Evolutionary conservation across 768 basidiomycete genomes (phyloP).

Genomic region (Hygrophoropsis aurantiaca): DNA sequence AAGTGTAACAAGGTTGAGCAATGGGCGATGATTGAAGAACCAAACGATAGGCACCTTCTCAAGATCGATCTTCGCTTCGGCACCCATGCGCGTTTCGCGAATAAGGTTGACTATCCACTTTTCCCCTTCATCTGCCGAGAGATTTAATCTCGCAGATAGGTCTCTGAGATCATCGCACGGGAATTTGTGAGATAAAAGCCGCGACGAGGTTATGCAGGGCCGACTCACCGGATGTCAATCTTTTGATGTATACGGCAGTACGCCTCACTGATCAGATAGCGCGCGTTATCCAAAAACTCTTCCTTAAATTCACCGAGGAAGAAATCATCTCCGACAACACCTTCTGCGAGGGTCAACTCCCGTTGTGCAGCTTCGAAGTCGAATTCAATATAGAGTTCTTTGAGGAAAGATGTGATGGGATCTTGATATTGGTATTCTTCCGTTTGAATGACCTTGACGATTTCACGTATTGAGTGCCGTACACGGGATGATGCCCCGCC

Average conservation of each 20-base stretch:
- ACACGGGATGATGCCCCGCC: conserved; percentile 64
- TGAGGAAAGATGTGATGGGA: conserved; percentile 90
- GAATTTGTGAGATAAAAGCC: not conserved
- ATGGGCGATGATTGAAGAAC: not conserved
- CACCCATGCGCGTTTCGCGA: conserved; percentile 93
- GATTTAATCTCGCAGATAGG: conserved; percentile 88
- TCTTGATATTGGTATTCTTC: conserved; percentile 97
- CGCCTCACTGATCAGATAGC: conserved; percentile 94
- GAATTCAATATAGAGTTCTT: conserved; percentile 92
- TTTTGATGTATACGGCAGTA: conserved; percentile 97
- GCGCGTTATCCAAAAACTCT: conserved; percentile 94
- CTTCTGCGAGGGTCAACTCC: conserved; percentile 74
- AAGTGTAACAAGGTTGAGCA: conserved; percentile 10
- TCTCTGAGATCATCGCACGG: conserved; percentile 49
- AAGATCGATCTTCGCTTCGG: conserved; percentile 96
- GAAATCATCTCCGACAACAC: conserved; percentile 88
- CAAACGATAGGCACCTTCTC: conserved; percentile 63
- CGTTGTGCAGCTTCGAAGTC: conserved; percentile 95
- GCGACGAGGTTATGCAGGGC: not conserved
- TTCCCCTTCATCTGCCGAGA: conserved; percentile 94
- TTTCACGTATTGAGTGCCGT: conserved; percentile 84
- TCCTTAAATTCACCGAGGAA: conserved; percentile 89
- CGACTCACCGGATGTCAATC: conserved; percentile 77
- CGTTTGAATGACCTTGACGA: conserved; percentile 90
- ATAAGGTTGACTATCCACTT: conserved; percentile 99